phyloP scores from a whole-genome alignment of 768 basidiomycete genomes.

The Pleurotus eryngii region DNA sequence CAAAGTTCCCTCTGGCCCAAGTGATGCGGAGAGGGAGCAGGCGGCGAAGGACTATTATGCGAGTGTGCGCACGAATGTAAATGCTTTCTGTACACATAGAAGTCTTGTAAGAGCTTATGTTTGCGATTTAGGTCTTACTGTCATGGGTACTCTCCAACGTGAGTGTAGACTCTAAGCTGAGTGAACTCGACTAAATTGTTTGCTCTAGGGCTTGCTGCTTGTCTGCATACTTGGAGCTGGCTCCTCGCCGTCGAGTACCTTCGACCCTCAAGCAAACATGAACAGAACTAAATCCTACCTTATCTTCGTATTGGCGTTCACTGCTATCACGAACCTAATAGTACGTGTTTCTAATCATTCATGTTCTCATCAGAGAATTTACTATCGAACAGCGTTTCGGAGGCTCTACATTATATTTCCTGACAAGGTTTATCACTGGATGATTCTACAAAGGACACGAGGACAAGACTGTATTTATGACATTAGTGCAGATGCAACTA shows the following conservation, averaged over 20 bases:
- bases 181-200: background rate
- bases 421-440: conserved; percentile 25
- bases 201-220: conserved; percentile 41
- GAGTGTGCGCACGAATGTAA: conserved; percentile 76
- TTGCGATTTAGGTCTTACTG: conserved; percentile 50
- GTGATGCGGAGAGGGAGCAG: conserved; percentile 63
- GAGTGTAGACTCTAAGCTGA: conserved; percentile 15
- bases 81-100: background rate
- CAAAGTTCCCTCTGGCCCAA: conserved; percentile 28
- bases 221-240: conserved; percentile 62
- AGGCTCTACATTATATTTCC: conserved; percentile 28
- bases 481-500: background rate
- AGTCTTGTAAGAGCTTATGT: conserved; percentile 3
- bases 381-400: conserved; percentile 23
- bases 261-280: conserved; percentile 42
- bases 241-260: conserved; percentile 53
- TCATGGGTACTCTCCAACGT: conserved; percentile 87
- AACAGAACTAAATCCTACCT: conserved; percentile 72
- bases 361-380: background rate
- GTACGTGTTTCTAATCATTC: conserved; percentile 21
- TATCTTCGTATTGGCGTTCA: conserved; percentile 77
- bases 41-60: conserved; percentile 86
- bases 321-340: conserved; percentile 72
- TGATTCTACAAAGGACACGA: conserved; percentile 7
- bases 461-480: conserved; percentile 6